Percentiles rank a stretch among this genome's conserved stretches.
phyloP scores from a whole-genome alignment of 1,284 basidiomycete genomes.

The Sanghuangporus weigelae region DNA sequence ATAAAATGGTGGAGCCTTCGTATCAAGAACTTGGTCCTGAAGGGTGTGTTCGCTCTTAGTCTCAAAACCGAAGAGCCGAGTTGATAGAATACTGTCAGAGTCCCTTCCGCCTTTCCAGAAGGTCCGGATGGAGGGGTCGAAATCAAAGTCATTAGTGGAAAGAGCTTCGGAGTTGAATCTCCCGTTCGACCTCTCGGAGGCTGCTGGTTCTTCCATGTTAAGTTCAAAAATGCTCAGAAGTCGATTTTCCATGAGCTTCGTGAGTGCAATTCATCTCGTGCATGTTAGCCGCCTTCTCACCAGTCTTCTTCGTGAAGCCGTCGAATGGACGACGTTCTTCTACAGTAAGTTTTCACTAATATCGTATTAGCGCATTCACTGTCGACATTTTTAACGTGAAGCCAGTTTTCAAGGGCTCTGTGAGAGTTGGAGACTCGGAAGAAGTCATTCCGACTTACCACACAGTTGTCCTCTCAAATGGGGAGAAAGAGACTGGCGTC shows the following conservation, averaged over 20 bases:
- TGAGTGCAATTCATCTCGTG: constrained; percentile 30
- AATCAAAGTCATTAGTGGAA: constrained; percentile 86
- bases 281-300: neutral
- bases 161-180: constrained; percentile 80
- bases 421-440: constrained; percentile 54
- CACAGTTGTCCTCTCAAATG: constrained; percentile 71
- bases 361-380: neutral
- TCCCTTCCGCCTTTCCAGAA: constrained; percentile 68
- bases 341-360: constrained; percentile 51
- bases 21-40: constrained; percentile 72
- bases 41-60: constrained; percentile 36
- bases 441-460: constrained; percentile 56
- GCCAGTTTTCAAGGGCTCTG: constrained; percentile 61
- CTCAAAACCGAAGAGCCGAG: neutral
- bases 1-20: constrained; percentile 80
- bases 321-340: constrained; percentile 78
- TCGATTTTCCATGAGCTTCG: constrained; percentile 83
- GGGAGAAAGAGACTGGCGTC: constrained; percentile 55
- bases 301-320: constrained; percentile 37
- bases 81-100: constrained; percentile 35
- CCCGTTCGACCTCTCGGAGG: constrained; percentile 88
- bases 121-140: constrained; percentile 66
- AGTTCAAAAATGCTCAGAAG: constrained; percentile 59
- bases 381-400: neutral
- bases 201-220: constrained; percentile 89